A percentile compares a stretch with the other conserved stretches of the same genome.
Evolutionary conservation across 345 rosid species (phyloP).

Genomic region (Hibiscus trionum): DNA sequence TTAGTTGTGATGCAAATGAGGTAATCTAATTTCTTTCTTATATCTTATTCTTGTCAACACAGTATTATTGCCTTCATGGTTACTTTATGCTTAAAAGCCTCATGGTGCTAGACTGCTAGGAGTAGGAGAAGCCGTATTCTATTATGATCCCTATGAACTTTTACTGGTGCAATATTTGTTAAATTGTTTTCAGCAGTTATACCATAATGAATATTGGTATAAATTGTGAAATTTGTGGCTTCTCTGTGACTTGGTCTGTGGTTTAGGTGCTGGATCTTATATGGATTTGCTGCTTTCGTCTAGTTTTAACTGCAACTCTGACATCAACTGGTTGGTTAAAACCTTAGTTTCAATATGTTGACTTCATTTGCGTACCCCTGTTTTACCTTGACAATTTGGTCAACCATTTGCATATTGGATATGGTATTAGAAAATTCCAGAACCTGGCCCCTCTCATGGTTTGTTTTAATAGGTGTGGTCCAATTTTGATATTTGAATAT

Average conservation of each 20-base stretch:
- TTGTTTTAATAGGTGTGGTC: background rate
- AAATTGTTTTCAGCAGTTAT: background rate
- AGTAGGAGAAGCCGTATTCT: background rate
- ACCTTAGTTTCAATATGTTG: background rate
- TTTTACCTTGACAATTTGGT: background rate
- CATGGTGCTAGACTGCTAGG: background rate
- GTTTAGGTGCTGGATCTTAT: background rate
- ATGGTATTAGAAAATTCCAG: background rate
- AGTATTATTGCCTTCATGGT: background rate
- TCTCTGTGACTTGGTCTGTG: background rate
- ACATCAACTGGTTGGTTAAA: background rate
- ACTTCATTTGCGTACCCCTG: background rate
- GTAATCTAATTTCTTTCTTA: slow-evolving; percentile 14
- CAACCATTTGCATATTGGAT: background rate
- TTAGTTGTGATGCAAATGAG: slow-evolving; percentile 23
- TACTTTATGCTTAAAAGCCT: background rate
- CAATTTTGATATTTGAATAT: background rate
- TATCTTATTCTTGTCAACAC: slow-evolving; percentile 3
- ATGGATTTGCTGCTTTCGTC: background rate
- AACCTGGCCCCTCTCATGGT: background rate
- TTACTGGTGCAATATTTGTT: background rate
- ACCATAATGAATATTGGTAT: background rate
- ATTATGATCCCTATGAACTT: background rate
- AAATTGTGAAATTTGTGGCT: background rate
- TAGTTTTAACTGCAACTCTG: background rate